These are phyloP conservation scores for Jacaranda copaia DNA, from an alignment of 257 asterid species.

Conservation along the genomic window DNA sequence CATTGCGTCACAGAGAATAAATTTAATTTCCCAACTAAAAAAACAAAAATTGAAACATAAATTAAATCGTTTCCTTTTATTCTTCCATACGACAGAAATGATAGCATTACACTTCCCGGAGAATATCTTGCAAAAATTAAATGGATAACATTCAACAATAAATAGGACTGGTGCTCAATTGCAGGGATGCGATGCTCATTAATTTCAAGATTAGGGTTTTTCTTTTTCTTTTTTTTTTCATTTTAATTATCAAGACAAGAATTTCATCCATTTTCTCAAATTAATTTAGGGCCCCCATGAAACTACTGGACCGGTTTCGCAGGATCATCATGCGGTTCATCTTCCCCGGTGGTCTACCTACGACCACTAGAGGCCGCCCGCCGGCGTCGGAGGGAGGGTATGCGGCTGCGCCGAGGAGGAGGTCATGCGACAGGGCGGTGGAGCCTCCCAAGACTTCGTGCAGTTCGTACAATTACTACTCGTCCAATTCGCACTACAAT, in stretches of 20 bases:
- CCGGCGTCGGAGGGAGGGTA: conserved; percentile 27
- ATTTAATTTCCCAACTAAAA: background rate
- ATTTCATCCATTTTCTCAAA: conserved; percentile 21
- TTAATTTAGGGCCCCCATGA: conserved; percentile 46
- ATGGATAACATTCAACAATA: conserved; percentile 7
- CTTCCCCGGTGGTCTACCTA: conserved; percentile 43
- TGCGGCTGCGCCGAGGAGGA: conserved; percentile 49
- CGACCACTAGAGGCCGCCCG: conserved; percentile 27
- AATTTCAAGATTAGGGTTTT: conserved; percentile 38
- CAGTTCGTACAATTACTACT: conserved; percentile 57
- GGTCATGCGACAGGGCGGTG: conserved; percentile 54
- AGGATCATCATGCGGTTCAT: conserved; percentile 65
- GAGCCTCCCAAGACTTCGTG: conserved; percentile 82
- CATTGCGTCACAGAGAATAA: conserved; percentile 30
- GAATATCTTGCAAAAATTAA: conserved; percentile 36
- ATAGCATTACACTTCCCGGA: conserved; percentile 64
- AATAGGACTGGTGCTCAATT: conserved; percentile 7
- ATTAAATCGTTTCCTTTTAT: conserved; percentile 43
- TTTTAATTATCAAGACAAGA: background rate
- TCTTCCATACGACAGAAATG: conserved; percentile 58
- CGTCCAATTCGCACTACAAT: conserved; percentile 61
- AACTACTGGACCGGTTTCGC: conserved; percentile 61
- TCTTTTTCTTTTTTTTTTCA: background rate
- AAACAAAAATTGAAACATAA: conserved; percentile 7
- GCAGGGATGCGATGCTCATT: background rate